Evolutionary conservation across 2,329 filamentous ascomycete species (phyloP).

Genomic region (Beauveria varroae): DNA sequence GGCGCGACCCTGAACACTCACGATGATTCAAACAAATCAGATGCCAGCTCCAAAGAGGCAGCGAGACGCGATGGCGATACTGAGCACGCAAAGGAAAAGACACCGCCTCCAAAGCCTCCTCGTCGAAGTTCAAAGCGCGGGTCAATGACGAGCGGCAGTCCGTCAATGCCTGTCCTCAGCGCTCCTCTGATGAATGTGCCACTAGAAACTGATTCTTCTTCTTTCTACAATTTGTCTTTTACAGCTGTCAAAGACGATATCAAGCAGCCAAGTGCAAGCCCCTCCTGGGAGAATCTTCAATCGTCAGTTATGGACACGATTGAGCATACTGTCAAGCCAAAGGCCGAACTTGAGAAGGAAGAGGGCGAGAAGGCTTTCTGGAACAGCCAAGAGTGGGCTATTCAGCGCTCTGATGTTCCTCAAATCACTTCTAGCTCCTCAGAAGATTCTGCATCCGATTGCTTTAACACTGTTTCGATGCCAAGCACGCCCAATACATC

Average conservation of each 20-base stretch:
- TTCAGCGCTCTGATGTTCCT: slow-evolving; percentile 11
- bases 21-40: not conserved
- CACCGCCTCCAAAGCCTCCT: slow-evolving; percentile 21
- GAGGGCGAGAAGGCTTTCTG: slow-evolving; percentile 8
- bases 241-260: not conserved
- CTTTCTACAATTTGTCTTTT: not conserved
- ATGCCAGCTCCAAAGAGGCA: not conserved
- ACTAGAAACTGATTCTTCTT: not conserved
- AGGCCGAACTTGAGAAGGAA: not conserved
- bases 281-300: slow-evolving; percentile 16
- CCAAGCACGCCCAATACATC: slow-evolving; percentile 34
- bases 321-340: slow-evolving; percentile 12
- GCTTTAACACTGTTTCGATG: slow-evolving; percentile 26
- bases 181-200: not conserved
- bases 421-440: slow-evolving; percentile 23
- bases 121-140: slow-evolving; percentile 21
- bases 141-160: slow-evolving; percentile 14
- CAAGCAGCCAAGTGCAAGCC: slow-evolving; percentile 10
- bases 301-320: slow-evolving; percentile 16
- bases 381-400: slow-evolving; percentile 10
- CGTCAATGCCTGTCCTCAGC: slow-evolving; percentile 1
- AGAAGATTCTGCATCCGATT: slow-evolving; percentile 32
- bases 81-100: not conserved
- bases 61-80: not conserved
- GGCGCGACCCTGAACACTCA: not conserved